phyloP scores from a whole-genome alignment of 805 yeast species.

The Candida khao-thaluensis region DNA sequence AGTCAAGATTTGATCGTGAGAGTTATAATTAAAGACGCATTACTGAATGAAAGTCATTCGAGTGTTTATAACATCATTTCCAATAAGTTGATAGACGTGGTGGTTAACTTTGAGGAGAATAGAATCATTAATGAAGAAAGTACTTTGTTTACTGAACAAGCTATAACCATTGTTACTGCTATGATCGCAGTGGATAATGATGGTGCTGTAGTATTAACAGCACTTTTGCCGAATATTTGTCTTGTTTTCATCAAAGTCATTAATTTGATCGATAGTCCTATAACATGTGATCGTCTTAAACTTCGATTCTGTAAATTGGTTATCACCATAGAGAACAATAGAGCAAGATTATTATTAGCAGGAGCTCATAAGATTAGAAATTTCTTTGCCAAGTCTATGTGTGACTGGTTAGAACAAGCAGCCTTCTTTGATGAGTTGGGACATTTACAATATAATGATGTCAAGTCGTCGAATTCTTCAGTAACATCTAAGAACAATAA shows the following conservation, averaged over 20 bases:
- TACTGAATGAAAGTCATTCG: slow-evolving; percentile 66
- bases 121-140: slow-evolving; percentile 27
- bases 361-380: slow-evolving; percentile 53
- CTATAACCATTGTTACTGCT: slow-evolving; percentile 44
- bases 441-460: not conserved
- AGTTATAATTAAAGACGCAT: slow-evolving; percentile 69
- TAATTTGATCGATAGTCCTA: slow-evolving; percentile 24
- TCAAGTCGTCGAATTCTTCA: slow-evolving; percentile 6
- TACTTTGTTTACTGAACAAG: slow-evolving; percentile 47
- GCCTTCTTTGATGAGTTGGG: slow-evolving; percentile 35
- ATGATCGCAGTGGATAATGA: slow-evolving; percentile 34
- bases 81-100: slow-evolving; percentile 39
- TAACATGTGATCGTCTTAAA: slow-evolving; percentile 37
- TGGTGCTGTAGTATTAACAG: slow-evolving; percentile 34
- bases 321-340: slow-evolving; percentile 33
- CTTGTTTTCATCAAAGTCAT: slow-evolving; percentile 29
- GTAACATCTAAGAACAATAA: not conserved
- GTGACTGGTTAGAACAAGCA: slow-evolving; percentile 56
- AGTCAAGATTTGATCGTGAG: slow-evolving; percentile 54
- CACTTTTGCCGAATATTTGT: slow-evolving; percentile 31
- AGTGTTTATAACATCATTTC: slow-evolving; percentile 50
- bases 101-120: slow-evolving; percentile 33
- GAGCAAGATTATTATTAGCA: slow-evolving; percentile 30
- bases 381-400: slow-evolving; percentile 42
- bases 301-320: slow-evolving; percentile 44